A percentile compares a stretch with the other conserved stretches of the same genome.
Evolutionary conservation across 2,329 filamentous ascomycete species (phyloP).

Genomic region (Ophiostoma triangulosporum): DNA sequence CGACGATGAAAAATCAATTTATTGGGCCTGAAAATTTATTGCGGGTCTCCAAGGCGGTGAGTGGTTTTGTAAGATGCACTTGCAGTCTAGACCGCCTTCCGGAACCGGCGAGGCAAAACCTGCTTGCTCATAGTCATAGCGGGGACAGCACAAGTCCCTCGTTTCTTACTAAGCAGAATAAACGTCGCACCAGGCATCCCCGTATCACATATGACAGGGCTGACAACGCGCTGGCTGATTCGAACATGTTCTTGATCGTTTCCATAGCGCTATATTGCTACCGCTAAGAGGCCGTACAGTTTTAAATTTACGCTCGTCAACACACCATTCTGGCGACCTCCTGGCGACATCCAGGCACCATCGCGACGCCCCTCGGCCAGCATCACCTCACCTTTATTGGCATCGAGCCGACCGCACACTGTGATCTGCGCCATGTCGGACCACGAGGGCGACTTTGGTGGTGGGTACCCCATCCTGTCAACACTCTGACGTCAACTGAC

Average conservation of each 20-base stretch:
- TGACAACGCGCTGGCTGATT: too few relatives aligned
- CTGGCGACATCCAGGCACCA: too few relatives aligned
- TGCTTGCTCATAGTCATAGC: neutral
- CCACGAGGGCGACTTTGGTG: constrained; percentile 41
- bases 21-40: neutral
- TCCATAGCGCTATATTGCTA: too few relatives aligned
- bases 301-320: too few relatives aligned
- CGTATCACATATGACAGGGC: too few relatives aligned
- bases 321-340: too few relatives aligned
- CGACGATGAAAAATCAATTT: neutral
- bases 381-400: neutral
- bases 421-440: constrained; percentile 53
- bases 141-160: neutral
- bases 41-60: neutral
- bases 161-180: neutral
- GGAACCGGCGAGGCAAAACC: neutral
- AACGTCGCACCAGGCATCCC: neutral
- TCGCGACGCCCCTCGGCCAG: too few relatives aligned
- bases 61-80: neutral
- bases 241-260: too few relatives aligned
- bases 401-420: neutral
- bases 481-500: constrained; percentile 20
- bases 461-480: neutral
- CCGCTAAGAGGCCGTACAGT: too few relatives aligned
- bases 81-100: neutral